Evolutionary conservation across 495 filamentous ascomycete genomes (phyloP).

Genomic region (Hypoxylon rickii): DNA sequence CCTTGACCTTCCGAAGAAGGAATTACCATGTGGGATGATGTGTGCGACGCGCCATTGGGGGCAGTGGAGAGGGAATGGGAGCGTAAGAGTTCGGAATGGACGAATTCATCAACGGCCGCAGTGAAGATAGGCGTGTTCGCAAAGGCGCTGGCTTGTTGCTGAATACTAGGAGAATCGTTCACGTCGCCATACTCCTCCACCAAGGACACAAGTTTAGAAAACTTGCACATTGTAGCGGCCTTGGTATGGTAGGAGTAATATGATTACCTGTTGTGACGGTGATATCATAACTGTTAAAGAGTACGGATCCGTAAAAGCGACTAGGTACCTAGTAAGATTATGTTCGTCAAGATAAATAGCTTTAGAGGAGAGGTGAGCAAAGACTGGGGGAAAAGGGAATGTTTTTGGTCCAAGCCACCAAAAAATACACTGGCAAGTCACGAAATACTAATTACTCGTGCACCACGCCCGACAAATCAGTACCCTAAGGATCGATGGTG

Average conservation of each 20-base stretch:
- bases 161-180: not conserved
- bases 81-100: not conserved
- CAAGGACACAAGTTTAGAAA: not conserved
- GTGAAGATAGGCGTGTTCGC: not conserved
- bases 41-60: not conserved
- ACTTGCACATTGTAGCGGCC: not conserved
- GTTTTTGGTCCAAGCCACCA: not conserved
- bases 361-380: no score
- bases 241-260: not conserved
- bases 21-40: no score
- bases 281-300: no score
- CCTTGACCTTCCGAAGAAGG: not conserved
- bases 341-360: no score
- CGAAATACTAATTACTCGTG: not conserved
- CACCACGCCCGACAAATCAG: not conserved
- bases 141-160: not conserved
- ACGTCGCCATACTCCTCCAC: not conserved
- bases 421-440: not conserved
- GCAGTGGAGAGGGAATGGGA: not conserved
- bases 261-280: not conserved
- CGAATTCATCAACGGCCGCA: not conserved
- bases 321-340: no score
- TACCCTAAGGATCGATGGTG: no score
- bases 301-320: not conserved
- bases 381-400: not conserved